Evolutionary conservation across 176 grass and related monocot species (phyloP), one percentile per base, ranked within the genome.

Genomic region (Thalia dealbata): DNA sequence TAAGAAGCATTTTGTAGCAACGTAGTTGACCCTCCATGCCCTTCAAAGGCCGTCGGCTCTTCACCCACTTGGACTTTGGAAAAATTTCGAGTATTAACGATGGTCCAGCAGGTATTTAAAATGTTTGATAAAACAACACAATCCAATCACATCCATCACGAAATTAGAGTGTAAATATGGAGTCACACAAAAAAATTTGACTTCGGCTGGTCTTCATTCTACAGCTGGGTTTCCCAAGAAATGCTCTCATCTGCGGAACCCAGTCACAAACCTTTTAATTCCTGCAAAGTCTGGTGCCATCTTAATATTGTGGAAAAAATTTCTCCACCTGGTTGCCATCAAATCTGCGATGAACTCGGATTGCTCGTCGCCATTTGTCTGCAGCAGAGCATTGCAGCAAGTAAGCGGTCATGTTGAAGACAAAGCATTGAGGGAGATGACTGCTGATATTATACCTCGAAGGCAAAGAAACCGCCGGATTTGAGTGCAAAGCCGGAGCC

Each of bases 391-490:
- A 12, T 27, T 27, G 11, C 9, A 11, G 1, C 18, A 62, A 27
- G 10, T 9, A 11, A 12, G 60, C 21, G 27, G 3, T 26, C 1
- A 48, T 10, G 6, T 10, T 10, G 3, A 9, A 48, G 45, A 9
- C 45, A 48, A 23, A 35, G 7, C 45, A 48, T 48, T 9, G 45
- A n/a, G 18, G 18, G 0, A 44, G 16, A 6, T 13, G 64, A 13
- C 45, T 10, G 6, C 18, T n/a, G n/a, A 55, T 7, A 27, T 14
- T 76, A 60, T 89, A 93, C 95, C 95, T 99, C 87, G 58, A 92
- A 97, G 85, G 88, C 79, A 82, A 97, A 92, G 87, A 97, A 97
- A 46, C 90, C 90, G n/a, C 90, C 87, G 56, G 89, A 77, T 50
- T 81, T 86, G 22, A 97, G 79, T 75, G 72, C 80, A 14, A 66